Conservation (phyloP, 441 rosid species). For the Mallotus repandus region DNA sequence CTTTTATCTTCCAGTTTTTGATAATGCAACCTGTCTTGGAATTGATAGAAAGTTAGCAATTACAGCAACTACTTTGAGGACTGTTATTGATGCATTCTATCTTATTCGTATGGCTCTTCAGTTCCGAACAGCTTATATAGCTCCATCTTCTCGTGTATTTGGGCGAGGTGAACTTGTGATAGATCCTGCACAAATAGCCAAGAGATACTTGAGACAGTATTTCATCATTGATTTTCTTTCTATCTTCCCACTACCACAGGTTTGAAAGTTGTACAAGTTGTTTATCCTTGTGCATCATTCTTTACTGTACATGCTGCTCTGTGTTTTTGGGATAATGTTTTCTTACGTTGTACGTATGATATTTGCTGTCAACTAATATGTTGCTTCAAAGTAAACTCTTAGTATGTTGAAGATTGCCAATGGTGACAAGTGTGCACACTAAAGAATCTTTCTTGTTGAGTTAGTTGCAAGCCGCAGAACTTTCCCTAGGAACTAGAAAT, state of each 20-base stretch:
- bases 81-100: conserved; percentile 74
- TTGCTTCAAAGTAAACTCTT: neutral
- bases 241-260: conserved; percentile 95
- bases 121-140: conserved; percentile 94
- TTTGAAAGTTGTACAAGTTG: conserved; percentile 27
- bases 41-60: conserved; percentile 75
- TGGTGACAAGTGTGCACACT: neutral
- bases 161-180: conserved; percentile 99
- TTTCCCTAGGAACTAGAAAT: neutral
- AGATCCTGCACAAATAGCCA: conserved; percentile 84
- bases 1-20: conserved; percentile 84
- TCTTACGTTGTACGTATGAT: neutral
- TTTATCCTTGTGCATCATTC: conserved; percentile 14
- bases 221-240: conserved; percentile 90
- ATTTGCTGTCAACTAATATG: neutral
- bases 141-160: conserved; percentile 94
- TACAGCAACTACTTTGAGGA: conserved; percentile 69
- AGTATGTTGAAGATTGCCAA: neutral
- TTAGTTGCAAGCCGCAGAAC: neutral
- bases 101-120: conserved; percentile 85
- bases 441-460: neutral
- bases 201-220: conserved; percentile 67
- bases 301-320: neutral
- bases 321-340: too few relatives aligned
- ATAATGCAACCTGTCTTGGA: conserved; percentile 55